phyloP scores from a whole-genome alignment of 164 flowering plant genomes.

The Houttuynia cordata region DNA sequence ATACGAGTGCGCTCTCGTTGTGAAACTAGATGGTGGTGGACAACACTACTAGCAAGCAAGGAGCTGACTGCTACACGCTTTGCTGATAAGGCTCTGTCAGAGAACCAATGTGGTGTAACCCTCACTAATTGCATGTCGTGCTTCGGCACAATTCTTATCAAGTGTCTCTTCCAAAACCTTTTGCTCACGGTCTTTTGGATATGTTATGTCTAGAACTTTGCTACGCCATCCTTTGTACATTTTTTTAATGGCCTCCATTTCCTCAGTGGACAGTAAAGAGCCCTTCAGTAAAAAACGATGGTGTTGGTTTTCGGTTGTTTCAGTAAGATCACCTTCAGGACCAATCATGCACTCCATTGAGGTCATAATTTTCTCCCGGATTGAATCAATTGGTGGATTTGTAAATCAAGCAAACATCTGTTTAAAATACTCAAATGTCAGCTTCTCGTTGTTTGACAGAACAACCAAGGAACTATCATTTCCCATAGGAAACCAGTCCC shows the following conservation, averaged over 20 bases:
- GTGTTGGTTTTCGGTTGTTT: slow-evolving; percentile 90
- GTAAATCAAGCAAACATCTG: slow-evolving; percentile 99
- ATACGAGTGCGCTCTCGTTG: slow-evolving; percentile 84
- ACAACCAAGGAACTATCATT: slow-evolving; percentile 97
- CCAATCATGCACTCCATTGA: slow-evolving; percentile 99
- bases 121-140: slow-evolving; percentile 73
- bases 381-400: slow-evolving; percentile 98
- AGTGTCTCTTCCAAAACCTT: slow-evolving; percentile 91
- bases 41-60: slow-evolving; percentile 94
- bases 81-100: slow-evolving; percentile 93
- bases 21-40: slow-evolving; percentile 85
- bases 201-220: slow-evolving; percentile 90
- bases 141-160: slow-evolving; percentile 79
- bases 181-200: slow-evolving; percentile 57
- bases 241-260: slow-evolving; percentile 87
- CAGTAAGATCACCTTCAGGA: slow-evolving; percentile 96
- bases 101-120: slow-evolving; percentile 81
- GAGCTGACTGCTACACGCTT: slow-evolving; percentile 95
- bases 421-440: slow-evolving; percentile 93
- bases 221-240: slow-evolving; percentile 95
- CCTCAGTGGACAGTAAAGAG: slow-evolving; percentile 65
- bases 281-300: slow-evolving; percentile 90
- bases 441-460: slow-evolving; percentile 90
- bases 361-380: slow-evolving; percentile 95
- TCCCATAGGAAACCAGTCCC: slow-evolving; percentile 93